phyloP scores from a whole-genome alignment of 106 monocot species.

The Dendrobium nobile region DNA sequence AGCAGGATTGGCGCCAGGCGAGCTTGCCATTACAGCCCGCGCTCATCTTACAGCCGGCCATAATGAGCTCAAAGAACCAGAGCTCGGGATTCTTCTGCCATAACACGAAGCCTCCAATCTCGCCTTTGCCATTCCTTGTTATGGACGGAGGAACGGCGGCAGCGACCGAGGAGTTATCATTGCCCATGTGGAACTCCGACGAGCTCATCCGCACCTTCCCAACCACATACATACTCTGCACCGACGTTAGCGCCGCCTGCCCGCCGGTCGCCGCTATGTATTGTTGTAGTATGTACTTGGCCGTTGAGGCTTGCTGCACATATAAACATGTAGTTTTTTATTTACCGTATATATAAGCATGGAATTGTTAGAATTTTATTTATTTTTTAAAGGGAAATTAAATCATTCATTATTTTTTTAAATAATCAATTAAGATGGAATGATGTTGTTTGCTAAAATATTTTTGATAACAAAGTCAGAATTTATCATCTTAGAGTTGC shows the following conservation, averaged over 20 bases:
- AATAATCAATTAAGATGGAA: too few relatives aligned
- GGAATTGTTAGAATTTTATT: too few relatives aligned
- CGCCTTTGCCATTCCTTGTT: conserved; percentile 22
- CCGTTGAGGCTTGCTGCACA: conserved; percentile 53
- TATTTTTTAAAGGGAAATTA: too few relatives aligned
- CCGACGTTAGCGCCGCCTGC: conserved; percentile 44
- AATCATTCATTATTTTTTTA: too few relatives aligned
- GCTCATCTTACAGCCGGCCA: conserved; percentile 63
- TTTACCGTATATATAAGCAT: too few relatives aligned
- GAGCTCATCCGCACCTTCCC: conserved; percentile 66
- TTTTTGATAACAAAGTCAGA: too few relatives aligned
- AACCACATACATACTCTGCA: conserved; percentile 53
- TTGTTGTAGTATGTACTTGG: conserved; percentile 68
- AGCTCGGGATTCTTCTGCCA: conserved; percentile 65
- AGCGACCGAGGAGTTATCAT: conserved; percentile 13
- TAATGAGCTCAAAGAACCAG: conserved; percentile 72
- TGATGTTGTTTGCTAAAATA: too few relatives aligned
- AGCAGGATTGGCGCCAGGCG: conserved; percentile 51
- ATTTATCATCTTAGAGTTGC: too few relatives aligned
- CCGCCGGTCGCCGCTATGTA: conserved; percentile 74
- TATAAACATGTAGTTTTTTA: too few relatives aligned
- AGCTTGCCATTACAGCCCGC: conserved; percentile 63
- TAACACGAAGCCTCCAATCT: conserved; percentile 65
- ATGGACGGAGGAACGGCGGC: not conserved
- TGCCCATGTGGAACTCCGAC: conserved; percentile 50